These are phyloP conservation scores for Nymphaea thermarum DNA, from an alignment of 164 flowering plant genomes.

Conservation along the genomic window DNA sequence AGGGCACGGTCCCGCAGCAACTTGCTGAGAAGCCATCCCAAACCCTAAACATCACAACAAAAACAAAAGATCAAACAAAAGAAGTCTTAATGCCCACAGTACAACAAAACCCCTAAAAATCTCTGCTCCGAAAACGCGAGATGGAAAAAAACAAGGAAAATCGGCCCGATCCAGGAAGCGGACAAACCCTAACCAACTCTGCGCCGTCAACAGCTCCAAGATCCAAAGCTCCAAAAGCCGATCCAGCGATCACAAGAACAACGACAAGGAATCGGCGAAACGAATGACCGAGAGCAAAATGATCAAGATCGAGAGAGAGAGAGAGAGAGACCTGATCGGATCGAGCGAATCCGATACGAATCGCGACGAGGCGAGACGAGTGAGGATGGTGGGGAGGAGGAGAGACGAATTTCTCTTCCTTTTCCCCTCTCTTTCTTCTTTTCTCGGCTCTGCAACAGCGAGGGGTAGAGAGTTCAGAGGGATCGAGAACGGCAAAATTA, in stretches of 20 bases:
- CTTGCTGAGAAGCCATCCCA: constrained; percentile 16
- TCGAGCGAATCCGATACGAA: background rate
- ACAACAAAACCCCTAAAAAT: background rate
- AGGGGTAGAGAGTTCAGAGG: background rate
- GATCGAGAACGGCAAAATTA: no score
- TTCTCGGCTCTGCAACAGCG: background rate
- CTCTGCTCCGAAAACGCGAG: background rate
- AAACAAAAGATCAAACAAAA: background rate
- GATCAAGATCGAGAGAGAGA: background rate
- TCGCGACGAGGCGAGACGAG: background rate
- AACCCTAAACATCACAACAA: no score
- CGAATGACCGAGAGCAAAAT: background rate
- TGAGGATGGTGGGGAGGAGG: no score
- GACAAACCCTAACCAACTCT: background rate
- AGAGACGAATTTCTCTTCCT: background rate
- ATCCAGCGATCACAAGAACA: background rate
- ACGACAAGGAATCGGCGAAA: background rate
- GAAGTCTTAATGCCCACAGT: background rate
- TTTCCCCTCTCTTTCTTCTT: background rate
- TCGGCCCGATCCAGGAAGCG: background rate
- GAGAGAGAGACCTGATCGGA: background rate
- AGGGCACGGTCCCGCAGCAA: constrained; percentile 17
- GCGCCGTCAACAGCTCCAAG: background rate
- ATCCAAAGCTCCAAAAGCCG: background rate
- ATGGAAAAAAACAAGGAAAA: no score